Evolutionary conservation across 495 filamentous ascomycete species (phyloP).

Genomic region (Penicillium salamii): DNA sequence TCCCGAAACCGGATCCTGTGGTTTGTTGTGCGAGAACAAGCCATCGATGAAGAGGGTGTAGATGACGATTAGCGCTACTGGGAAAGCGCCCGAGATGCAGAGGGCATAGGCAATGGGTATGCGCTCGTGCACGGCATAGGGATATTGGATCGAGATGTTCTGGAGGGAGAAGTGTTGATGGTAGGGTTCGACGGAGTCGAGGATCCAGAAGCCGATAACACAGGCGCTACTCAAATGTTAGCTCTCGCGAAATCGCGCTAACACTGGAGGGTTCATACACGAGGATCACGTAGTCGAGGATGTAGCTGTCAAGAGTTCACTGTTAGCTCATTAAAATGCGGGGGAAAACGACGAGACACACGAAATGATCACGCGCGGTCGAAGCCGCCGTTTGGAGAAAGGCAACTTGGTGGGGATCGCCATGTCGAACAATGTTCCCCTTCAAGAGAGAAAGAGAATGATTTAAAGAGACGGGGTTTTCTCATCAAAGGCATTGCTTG

Average conservation of each 20-base stretch:
- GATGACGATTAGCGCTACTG: constrained; percentile 63
- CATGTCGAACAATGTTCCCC: constrained; percentile 16
- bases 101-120: constrained; percentile 59
- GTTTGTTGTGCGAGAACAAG: constrained; percentile 61
- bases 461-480: too few species aligned
- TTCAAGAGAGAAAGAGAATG: neutral
- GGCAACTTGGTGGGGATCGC: constrained; percentile 45
- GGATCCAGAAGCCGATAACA: constrained; percentile 51
- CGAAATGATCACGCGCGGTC: constrained; percentile 52
- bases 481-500: constrained; percentile 20
- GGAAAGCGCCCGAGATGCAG: constrained; percentile 54
- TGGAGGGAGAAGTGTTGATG: constrained; percentile 59
- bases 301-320: constrained; percentile 52
- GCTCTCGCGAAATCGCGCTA: neutral
- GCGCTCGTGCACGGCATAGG: constrained; percentile 70
- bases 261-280: constrained; percentile 38
- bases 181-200: constrained; percentile 54
- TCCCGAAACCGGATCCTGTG: constrained; percentile 32
- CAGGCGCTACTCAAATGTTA: constrained; percentile 38
- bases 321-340: constrained; percentile 7
- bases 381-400: constrained; percentile 51
- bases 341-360: constrained; percentile 26
- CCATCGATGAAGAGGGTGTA: constrained; percentile 74
- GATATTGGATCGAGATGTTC: constrained; percentile 66
- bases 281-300: constrained; percentile 67